Evolutionary conservation across 768 basidiomycete genomes (phyloP).

Genomic region (Rhizopogon rudus): DNA sequence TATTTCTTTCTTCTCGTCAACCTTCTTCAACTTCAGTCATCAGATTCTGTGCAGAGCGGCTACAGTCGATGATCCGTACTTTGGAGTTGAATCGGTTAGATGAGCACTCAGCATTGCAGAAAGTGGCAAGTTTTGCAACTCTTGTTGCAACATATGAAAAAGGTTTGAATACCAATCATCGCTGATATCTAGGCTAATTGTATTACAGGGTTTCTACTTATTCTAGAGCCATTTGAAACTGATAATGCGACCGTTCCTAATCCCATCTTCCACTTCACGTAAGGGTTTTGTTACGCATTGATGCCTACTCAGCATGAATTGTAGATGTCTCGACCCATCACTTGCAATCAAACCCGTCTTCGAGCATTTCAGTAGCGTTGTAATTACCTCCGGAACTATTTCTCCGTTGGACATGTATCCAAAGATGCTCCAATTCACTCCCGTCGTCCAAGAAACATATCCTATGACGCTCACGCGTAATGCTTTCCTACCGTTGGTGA

Average conservation of each 20-base stretch:
- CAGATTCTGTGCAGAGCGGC: slow-evolving; percentile 94
- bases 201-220: slow-evolving; percentile 81
- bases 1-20: slow-evolving; percentile 5
- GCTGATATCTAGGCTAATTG: background rate
- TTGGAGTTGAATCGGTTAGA: slow-evolving; percentile 86
- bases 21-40: slow-evolving; percentile 1
- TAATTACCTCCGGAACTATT: slow-evolving; percentile 98
- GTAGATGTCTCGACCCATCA: slow-evolving; percentile 93
- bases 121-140: slow-evolving; percentile 94
- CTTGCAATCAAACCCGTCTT: slow-evolving; percentile 97
- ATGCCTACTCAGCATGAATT: slow-evolving; percentile 9
- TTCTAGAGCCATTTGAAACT: slow-evolving; percentile 97
- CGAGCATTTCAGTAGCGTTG: slow-evolving; percentile 95
- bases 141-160: slow-evolving; percentile 98
- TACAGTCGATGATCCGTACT: slow-evolving; percentile 92
- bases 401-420: slow-evolving; percentile 99
- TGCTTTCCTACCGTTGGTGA: slow-evolving; percentile 89
- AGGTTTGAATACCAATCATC: slow-evolving; percentile 41
- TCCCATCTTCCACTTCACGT: slow-evolving; percentile 98
- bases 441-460: slow-evolving; percentile 95
- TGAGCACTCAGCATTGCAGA: slow-evolving; percentile 88
- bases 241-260: slow-evolving; percentile 98
- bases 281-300: slow-evolving; percentile 13
- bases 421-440: slow-evolving; percentile 98
- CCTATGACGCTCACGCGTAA: slow-evolving; percentile 97